Base-by-base conservation (phyloP, 2,329 filamentous ascomycete genomes). In the Nectriaceae sp. region DNA sequence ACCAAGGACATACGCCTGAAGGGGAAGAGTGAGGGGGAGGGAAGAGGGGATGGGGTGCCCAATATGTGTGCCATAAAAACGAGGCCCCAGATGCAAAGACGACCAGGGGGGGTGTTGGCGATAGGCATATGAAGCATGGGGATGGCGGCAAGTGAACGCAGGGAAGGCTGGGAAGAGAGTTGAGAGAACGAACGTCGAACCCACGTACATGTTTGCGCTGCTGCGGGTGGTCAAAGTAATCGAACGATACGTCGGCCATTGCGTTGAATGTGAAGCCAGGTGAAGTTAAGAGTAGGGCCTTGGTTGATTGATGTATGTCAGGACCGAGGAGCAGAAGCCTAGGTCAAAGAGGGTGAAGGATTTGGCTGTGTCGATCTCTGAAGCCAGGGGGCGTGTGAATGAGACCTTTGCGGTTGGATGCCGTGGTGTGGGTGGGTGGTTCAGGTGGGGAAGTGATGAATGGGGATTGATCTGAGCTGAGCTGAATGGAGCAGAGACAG, bases 231-330 rank as follows among this genome's bases (percentile, higher is more conserved):
- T 60, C 59, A 62, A 59, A 62, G 49, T 62, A 62, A 46, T 62
- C 59, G 55, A 62, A 62, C 47, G 59, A 57, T 62, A 62, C 47
- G 36, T 62, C 57, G 47, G 59, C 55, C 59, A 62, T 62, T 54
- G 48, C 43, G 47, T 62, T 40, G 24, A 47, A 21, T 37, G 43
- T 36, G 40, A 50, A 33, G 47, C 53, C 49, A 53, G 52, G 18
- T 18, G 33, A 18, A 15, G 26, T 10, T 15, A 15, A 15, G 15
- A 15, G 15, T 15, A 15, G 26, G 26, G 26, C 15, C 26, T 31
- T 47, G 47, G 20, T 59, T 55, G 57, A 55, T 44, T 59, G 46
- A 53, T 51, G 50, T 46, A 46, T 46, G 49, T 40, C 10, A 22
- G 50, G 53, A n/a, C n/a, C n/a, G n/a, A n/a, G n/a, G n/a, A n/a